Evolutionary conservation across 2,329 filamentous ascomycete genomes (phyloP).

Genomic region (Atkinsonella hypoxylon): DNA sequence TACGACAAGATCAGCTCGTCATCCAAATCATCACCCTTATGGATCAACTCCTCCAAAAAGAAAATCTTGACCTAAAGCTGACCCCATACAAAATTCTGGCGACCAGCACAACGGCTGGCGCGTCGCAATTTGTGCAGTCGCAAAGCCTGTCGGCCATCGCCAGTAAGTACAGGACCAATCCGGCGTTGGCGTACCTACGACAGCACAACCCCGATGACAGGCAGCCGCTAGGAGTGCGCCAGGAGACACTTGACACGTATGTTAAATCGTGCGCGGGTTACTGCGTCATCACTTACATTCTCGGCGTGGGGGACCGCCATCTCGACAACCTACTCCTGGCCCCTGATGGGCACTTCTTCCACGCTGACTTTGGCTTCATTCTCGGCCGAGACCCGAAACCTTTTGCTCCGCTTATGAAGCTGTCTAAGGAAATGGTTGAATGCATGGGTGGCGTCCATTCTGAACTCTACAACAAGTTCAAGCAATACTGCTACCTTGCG

Average conservation of each 20-base stretch:
- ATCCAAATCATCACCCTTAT: slow-evolving; percentile 96
- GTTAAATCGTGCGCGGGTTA: slow-evolving; percentile 94
- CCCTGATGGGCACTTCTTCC: slow-evolving; percentile 90
- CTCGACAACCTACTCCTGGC: slow-evolving; percentile 88
- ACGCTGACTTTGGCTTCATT: slow-evolving; percentile 97
- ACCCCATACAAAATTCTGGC: slow-evolving; percentile 95
- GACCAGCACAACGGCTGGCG: slow-evolving; percentile 77
- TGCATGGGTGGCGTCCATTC: slow-evolving; percentile 84
- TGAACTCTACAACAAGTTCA: slow-evolving; percentile 77
- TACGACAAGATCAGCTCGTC: slow-evolving; percentile 92
- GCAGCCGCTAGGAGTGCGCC: slow-evolving; percentile 74
- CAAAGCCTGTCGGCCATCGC: slow-evolving; percentile 73
- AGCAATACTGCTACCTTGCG: slow-evolving; percentile 90
- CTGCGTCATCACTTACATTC: slow-evolving; percentile 95
- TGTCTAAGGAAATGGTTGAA: slow-evolving; percentile 96
- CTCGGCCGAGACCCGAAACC: slow-evolving; percentile 94
- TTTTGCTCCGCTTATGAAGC: slow-evolving; percentile 93
- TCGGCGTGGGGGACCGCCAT: slow-evolving; percentile 92
- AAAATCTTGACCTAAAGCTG: slow-evolving; percentile 89
- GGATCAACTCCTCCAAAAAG: slow-evolving; percentile 89
- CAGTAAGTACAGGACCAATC: slow-evolving; percentile 63
- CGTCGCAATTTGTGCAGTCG: slow-evolving; percentile 87
- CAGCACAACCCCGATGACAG: slow-evolving; percentile 79
- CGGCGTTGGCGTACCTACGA: slow-evolving; percentile 71
- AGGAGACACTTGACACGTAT: slow-evolving; percentile 89